phyloP scores from a whole-genome alignment of 768 basidiomycete genomes.

The Sarcomyxa edulis region DNA sequence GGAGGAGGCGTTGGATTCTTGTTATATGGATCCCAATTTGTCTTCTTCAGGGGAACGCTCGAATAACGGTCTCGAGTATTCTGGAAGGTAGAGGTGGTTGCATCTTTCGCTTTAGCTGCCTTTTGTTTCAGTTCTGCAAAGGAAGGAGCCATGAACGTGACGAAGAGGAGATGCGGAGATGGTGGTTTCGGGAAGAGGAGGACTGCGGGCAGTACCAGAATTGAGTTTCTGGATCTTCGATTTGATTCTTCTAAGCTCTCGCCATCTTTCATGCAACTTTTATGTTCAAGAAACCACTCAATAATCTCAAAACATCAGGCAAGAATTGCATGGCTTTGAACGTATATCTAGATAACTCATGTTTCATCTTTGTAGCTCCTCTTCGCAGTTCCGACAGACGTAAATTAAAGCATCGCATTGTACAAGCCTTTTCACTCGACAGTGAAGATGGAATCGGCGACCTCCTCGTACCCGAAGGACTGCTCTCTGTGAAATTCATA shows the following conservation, averaged over 20 bases:
- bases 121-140: slow-evolving; percentile 65
- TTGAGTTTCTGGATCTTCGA: too few relatives aligned
- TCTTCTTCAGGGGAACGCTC: slow-evolving; percentile 54
- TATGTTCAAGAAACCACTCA: slow-evolving; percentile 83
- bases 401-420: slow-evolving; percentile 55
- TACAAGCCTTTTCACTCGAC: slow-evolving; percentile 33
- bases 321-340: neutral
- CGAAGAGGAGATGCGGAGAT: too few relatives aligned
- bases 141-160: too few relatives aligned
- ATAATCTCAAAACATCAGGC: slow-evolving; percentile 59
- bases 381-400: slow-evolving; percentile 69
- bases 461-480: slow-evolving; percentile 67
- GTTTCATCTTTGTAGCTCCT: slow-evolving; percentile 51
- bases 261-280: too few relatives aligned
- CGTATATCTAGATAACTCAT: too few relatives aligned
- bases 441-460: slow-evolving; percentile 38
- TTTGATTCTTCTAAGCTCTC: too few relatives aligned
- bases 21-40: slow-evolving; percentile 61
- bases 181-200: too few relatives aligned
- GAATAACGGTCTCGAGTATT: slow-evolving; percentile 52
- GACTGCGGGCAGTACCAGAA: too few relatives aligned
- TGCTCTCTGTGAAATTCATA: slow-evolving; percentile 61
- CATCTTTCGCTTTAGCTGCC: slow-evolving; percentile 57
- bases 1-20: slow-evolving; percentile 46
- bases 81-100: slow-evolving; percentile 43